A percentile compares a stretch with the other conserved stretches of the same genome.
Evolutionary conservation across 169 alveolate genomes (phyloP).

Genomic region (Eimeria brunetti): DNA sequence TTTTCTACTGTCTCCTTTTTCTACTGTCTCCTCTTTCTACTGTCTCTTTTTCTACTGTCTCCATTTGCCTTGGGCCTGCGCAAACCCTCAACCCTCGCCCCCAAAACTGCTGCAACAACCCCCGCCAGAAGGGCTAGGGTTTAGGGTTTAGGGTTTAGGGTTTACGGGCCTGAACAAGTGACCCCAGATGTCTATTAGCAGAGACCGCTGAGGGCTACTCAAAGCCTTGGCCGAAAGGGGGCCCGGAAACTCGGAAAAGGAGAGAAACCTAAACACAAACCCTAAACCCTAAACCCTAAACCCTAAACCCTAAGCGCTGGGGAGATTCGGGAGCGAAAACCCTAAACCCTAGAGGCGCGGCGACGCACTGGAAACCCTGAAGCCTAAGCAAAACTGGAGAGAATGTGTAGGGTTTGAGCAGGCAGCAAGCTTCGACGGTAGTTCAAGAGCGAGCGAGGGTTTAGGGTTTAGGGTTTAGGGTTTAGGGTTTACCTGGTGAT

Average conservation of each 20-base stretch:
- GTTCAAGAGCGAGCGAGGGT: neutral
- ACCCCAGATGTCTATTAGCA: conserved; percentile 42
- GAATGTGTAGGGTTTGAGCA: neutral
- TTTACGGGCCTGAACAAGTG: conserved; percentile 34
- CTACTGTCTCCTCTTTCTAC: too few relatives aligned
- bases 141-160: conserved; percentile 53
- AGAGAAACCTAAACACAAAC: conserved; percentile 25
- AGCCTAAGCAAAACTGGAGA: neutral
- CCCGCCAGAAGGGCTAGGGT: neutral
- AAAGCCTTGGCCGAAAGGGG: conserved; percentile 53
- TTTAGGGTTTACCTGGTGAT: conserved; percentile 54
- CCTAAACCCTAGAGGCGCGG: neutral
- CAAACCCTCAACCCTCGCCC: conserved; percentile 12
- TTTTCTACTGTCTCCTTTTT: too few relatives aligned
- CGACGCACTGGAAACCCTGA: neutral
- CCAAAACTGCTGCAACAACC: neutral
- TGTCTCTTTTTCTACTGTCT: too few relatives aligned
- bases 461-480: conserved; percentile 31
- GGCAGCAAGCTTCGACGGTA: neutral
- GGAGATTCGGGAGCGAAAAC: neutral
- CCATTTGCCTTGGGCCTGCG: neutral
- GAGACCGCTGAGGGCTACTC: conserved; percentile 61
- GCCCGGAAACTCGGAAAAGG: conserved; percentile 37
- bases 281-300: conserved; percentile 36
- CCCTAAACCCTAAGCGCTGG: conserved; percentile 12